Evolutionary conservation across 1,139 yeast species (phyloP), one percentile per base, ranked within the genome.

Genomic region (Maudiozyma humilis): DNA sequence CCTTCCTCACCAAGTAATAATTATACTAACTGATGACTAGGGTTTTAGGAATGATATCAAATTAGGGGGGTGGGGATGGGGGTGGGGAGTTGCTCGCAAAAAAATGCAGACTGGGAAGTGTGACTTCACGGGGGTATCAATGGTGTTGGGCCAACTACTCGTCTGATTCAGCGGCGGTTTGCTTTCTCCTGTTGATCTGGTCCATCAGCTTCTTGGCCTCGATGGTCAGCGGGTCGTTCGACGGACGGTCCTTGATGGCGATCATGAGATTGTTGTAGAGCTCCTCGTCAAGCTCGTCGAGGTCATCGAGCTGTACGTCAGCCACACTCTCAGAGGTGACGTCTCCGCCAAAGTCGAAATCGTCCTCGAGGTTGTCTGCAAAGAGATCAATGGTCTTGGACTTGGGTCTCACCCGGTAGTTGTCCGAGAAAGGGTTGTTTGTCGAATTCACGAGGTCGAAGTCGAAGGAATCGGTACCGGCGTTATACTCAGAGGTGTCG

Each of bases 261-360:
- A 44, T 41, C 3, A 58, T 53, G 4, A 56, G 42, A 31, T 59
- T 53, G 15, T 49, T 54, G 44, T 59, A 60, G 43, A 60, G 47
- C 41, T 56, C 62, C 41, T 58, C 63, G 39, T 60, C 63, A 18
- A 60, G 44, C 36, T 54, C 62, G 44, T 60, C 64, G 33, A 57
- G 47, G 15, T 59, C 63, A 6, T 51, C 61, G n/a, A 59, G 45
- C 16, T 52, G 51, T 5, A 59, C 40, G 42, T 60, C 64, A 31
- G 52, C 51, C 2, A 59, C 62, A 37, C 51, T 53, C 35, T 54
- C 40, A n/a, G 18, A 23, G 6, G 27, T 29, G 2, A 6, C 15
- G n/a, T 35, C 38, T 36, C 27, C 27, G 10, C n/a, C 15, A 12
- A 37, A 18, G 3, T 29, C 40, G 18, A 37, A 29, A 17, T 30